Percentiles rank a stretch among this genome's conserved stretches.
Evolutionary conservation across 345 rosid species (phyloP).

Genomic region (Noccaea bulbosa): DNA sequence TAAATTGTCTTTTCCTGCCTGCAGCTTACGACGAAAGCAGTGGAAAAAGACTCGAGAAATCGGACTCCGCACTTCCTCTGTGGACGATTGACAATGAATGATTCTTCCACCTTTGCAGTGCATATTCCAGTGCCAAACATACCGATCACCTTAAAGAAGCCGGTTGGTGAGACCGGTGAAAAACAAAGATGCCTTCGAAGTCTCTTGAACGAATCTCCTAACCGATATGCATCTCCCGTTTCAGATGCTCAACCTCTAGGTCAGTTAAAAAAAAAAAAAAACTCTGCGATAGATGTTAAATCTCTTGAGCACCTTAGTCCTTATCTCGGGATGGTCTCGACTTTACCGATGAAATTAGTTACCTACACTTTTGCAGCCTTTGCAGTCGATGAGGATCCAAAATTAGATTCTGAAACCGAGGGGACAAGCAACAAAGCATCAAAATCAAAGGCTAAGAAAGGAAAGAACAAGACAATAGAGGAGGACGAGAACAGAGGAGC

Average conservation of each 20-base stretch:
- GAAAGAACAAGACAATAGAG: constrained; percentile 21
- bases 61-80: constrained; percentile 73
- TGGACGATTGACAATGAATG: constrained; percentile 59
- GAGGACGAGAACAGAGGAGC: constrained; percentile 35
- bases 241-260: constrained; percentile 31
- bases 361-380: constrained; percentile 49
- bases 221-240: constrained; percentile 21
- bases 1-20: constrained; percentile 11
- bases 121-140: constrained; percentile 50
- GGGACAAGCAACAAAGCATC: constrained; percentile 45
- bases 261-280: constrained; percentile 27
- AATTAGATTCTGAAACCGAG: constrained; percentile 49
- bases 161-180: constrained; percentile 45
- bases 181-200: constrained; percentile 47
- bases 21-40: constrained; percentile 74
- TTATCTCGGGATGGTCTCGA: neutral
- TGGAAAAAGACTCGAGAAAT: constrained; percentile 73
- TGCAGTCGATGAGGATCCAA: constrained; percentile 51
- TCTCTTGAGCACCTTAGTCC: constrained; percentile 13
- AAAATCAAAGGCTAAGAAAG: constrained; percentile 41
- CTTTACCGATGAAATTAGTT: neutral
- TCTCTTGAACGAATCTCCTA: constrained; percentile 48
- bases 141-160: constrained; percentile 59
- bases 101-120: constrained; percentile 54
- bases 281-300: neutral